Conservation (phyloP, 176 grass and related monocot species). For the Cenchrus purpureus region DNA sequence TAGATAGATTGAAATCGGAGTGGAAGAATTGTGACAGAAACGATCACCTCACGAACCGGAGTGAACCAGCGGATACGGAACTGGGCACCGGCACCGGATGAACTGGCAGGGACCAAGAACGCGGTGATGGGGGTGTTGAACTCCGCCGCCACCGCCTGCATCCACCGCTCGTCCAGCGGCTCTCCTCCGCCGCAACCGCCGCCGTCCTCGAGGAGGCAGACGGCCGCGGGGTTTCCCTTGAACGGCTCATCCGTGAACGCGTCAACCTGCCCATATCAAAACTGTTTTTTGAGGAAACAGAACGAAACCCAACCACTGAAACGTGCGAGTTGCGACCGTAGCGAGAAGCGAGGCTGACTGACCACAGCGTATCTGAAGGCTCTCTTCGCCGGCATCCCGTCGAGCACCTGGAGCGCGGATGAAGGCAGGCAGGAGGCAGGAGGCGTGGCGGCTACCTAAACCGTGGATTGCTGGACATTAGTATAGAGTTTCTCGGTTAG, state of each 20-base stretch:
- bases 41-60: constrained; percentile 46
- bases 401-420: neutral
- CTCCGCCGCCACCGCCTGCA: constrained; percentile 63
- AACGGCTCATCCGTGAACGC: constrained; percentile 49
- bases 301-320: neutral
- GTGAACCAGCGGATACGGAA: constrained; percentile 70
- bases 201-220: constrained; percentile 47
- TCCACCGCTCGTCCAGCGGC: constrained; percentile 45
- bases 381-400: constrained; percentile 41
- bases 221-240: constrained; percentile 66
- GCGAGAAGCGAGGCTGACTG: neutral
- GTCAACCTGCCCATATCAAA: constrained; percentile 46
- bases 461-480: neutral
- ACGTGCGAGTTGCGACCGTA: neutral
- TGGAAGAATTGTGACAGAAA: neutral
- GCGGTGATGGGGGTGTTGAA: constrained; percentile 62
- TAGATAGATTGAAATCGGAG: neutral
- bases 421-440: neutral
- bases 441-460: neutral
- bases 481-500: neutral
- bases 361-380: constrained; percentile 49
- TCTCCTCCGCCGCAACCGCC: neutral
- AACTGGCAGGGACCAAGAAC: constrained; percentile 31
- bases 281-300: neutral
- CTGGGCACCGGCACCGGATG: neutral